Conservation (phyloP, 257 asterid species). For the Pogostemon cablin region DNA sequence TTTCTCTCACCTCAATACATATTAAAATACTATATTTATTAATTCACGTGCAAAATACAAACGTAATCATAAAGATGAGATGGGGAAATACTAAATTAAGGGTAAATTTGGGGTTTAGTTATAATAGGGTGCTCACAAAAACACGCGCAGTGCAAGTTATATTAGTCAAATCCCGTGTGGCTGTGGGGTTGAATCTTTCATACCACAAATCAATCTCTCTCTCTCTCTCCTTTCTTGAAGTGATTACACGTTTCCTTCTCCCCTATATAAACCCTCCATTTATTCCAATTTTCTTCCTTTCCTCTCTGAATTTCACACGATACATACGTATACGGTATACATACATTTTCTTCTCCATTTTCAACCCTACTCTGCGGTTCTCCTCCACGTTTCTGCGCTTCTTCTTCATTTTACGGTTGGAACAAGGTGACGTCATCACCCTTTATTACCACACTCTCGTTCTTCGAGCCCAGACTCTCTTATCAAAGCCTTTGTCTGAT, state of each 20-base stretch:
- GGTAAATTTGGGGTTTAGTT: no score
- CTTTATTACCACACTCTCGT: conserved; percentile 30
- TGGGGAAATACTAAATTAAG: no score
- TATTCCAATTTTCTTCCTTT: neutral
- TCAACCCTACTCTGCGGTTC: conserved; percentile 4
- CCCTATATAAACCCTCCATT: conserved; percentile 26
- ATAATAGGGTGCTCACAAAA: neutral
- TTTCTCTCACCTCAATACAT: no score
- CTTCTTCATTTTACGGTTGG: neutral
- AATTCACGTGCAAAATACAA: no score
- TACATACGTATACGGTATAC: conserved; percentile 1
- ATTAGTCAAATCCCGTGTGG: conserved; percentile 41
- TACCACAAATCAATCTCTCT: conserved; percentile 7
- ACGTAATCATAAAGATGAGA: no score
- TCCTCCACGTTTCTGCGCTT: conserved; percentile 28
- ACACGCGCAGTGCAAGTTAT: conserved; percentile 16
- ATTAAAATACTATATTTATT: no score
- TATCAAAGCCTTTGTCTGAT: conserved; percentile 35
- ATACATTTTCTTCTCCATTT: neutral
- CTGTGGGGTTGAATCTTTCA: conserved; percentile 32
- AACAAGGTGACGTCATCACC: conserved; percentile 46
- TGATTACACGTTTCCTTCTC: conserved; percentile 25
- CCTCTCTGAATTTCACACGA: conserved; percentile 21
- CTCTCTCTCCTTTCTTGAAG: conserved; percentile 5
- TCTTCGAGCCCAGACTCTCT: conserved; percentile 44